These are phyloP conservation scores for Tetraselmis chui DNA, from an alignment of 139 green algal genomes.

Conservation along the genomic window DNA sequence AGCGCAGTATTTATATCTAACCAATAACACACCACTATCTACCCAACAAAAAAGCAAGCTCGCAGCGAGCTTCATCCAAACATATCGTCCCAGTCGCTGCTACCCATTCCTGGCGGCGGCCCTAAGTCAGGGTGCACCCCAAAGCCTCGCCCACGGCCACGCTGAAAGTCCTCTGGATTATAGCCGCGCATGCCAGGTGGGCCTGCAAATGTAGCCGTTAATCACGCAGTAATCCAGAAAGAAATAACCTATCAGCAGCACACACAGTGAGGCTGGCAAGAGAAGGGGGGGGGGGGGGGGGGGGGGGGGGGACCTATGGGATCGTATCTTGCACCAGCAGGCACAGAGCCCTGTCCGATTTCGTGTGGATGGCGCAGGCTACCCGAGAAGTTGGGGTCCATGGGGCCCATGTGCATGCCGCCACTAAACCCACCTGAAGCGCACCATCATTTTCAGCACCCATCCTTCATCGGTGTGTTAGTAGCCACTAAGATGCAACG, in stretches of 20 bases:
- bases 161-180: background rate
- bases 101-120: background rate
- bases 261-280: too few species aligned
- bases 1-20: too few species aligned
- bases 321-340: background rate
- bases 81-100: background rate
- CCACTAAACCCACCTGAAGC: background rate
- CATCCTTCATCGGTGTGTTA: too few species aligned
- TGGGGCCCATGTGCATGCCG: background rate
- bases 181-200: background rate
- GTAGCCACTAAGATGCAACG: too few species aligned
- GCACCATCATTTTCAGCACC: too few species aligned
- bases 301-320: background rate
- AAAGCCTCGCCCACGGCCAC: background rate
- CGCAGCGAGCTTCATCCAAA: too few species aligned
- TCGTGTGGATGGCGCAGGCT: background rate
- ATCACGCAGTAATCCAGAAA: too few species aligned
- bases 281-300: too few species aligned
- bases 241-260: too few species aligned
- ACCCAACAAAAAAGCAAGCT: too few species aligned
- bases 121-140: background rate
- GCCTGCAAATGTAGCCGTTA: too few species aligned
- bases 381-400: background rate
- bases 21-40: too few species aligned
- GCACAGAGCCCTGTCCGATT: background rate